Base-by-base conservation (phyloP, 164 flowering plant genomes). In the Warburgia ugandensis region DNA sequence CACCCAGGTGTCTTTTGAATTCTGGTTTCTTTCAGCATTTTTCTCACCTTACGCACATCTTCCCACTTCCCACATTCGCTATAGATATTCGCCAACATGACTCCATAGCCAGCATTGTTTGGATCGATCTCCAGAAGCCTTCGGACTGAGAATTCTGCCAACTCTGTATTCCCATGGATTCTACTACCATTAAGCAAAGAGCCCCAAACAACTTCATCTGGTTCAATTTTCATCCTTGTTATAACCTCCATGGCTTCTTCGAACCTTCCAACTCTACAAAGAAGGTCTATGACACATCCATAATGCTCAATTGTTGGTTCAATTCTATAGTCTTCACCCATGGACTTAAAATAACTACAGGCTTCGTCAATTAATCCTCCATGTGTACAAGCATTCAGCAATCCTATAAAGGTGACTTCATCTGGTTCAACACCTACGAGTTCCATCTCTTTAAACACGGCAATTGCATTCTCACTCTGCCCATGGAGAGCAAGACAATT, bases 121-220 rank as follows among this genome's bases (percentile, higher is more conserved):
- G 83, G 85, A 47, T 79, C 69, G 7, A 79, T 66, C 55, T 73
- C 86, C n/a, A 74, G 48, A 52, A 86, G 45, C 37, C 69, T 77
- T 33, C 43, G 54, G 8, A 73, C 71, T 0, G 84, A 65, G 30
- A 67, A 64, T 55, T 85, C 85, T 9, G 95, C 85, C 60, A 80
- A 66, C 46, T 76, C 82, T 17, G 56, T 45, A 11, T 62, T 74
- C 2, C 79, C 73, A 60, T 80, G 71, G 45, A 75, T 67, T 49
- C 65, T 77, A 56, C 81, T 73, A 1, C 78, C 83, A 58, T 73
- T 80, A 19, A 83, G 76, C 70, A 80, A 60, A 31, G 91, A 73
- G 31, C 81, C 83, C 86, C 83, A 83, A 3, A 80, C 57, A 35
- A 62, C 84, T 50, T 73, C 87, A 62, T 83, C 83, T 6, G 86